Conservation (phyloP, 1,284 basidiomycete species). For the Gymnopus androsaceus region DNA sequence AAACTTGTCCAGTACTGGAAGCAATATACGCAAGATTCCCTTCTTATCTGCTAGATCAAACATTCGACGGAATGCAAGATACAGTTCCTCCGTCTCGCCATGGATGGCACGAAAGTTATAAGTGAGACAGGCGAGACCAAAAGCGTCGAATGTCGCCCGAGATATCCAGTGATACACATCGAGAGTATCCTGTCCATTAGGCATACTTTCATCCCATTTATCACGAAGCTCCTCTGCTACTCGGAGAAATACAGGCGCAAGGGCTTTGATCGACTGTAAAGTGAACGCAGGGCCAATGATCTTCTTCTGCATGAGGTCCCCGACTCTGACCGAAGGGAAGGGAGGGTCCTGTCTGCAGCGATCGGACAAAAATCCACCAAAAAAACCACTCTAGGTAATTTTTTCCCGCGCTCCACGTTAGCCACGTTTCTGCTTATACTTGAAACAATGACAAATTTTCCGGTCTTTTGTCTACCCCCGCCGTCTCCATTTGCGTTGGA, state of each 20-base stretch:
- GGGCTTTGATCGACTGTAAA: conserved; percentile 39
- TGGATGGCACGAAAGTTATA: conserved; percentile 49
- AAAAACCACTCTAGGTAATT: no score
- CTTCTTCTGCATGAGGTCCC: conserved; percentile 38
- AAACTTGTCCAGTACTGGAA: conserved; percentile 45
- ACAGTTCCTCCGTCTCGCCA: conserved; percentile 49
- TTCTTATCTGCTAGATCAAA: conserved; percentile 46
- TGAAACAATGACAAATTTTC: no score
- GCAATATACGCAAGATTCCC: conserved; percentile 43
- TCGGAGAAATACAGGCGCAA: conserved; percentile 46
- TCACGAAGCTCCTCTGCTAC: conserved; percentile 50
- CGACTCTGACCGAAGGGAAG: no score
- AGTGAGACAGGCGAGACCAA: conserved; percentile 51
- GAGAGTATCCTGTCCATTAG: conserved; percentile 24
- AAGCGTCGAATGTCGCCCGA: conserved; percentile 52
- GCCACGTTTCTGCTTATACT: no score
- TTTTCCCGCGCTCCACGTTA: no score
- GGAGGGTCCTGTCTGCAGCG: no score
- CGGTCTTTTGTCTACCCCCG: no score
- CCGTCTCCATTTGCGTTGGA: no score
- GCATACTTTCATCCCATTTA: conserved; percentile 40
- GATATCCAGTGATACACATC: conserved; percentile 51
- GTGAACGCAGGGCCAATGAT: conserved; percentile 52
- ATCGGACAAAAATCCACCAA: no score
- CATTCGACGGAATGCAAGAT: conserved; percentile 50